These are phyloP conservation scores for Cordyceps farinosa DNA, from an alignment of 2,329 filamentous ascomycete species.

Conservation along the genomic window DNA sequence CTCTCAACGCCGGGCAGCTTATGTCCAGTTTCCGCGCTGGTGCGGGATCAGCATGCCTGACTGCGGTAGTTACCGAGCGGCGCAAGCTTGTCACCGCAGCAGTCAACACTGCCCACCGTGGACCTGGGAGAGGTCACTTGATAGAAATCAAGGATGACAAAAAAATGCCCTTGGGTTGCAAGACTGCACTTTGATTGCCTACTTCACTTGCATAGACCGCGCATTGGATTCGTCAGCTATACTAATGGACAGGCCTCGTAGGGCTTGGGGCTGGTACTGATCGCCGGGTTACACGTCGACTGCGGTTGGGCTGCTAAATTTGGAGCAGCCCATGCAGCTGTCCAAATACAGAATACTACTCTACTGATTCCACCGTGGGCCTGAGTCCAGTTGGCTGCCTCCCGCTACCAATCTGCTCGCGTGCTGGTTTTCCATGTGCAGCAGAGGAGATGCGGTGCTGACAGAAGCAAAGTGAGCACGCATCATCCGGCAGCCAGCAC, in stretches of 20 bases:
- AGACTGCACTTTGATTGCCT: background rate
- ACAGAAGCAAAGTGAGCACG: background rate
- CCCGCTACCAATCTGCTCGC: background rate
- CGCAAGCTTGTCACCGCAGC: background rate
- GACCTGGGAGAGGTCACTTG: background rate
- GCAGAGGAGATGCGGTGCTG: background rate
- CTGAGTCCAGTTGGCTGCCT: background rate
- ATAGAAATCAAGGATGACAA: no score
- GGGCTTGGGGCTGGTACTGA: constrained; percentile 1
- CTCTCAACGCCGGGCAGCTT: background rate
- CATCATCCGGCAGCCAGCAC: no score
- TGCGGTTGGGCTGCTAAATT: background rate
- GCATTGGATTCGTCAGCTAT: background rate
- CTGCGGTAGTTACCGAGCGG: background rate
- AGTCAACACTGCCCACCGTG: background rate
- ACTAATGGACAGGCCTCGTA: background rate
- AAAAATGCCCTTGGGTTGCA: no score
- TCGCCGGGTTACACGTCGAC: constrained; percentile 2
- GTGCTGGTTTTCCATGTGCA: background rate
- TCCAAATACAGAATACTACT: background rate
- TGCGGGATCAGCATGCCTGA: background rate
- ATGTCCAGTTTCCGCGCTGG: background rate
- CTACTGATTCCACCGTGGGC: background rate
- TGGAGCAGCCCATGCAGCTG: background rate
- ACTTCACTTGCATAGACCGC: background rate